Evolutionary conservation across 495 filamentous ascomycete species (phyloP).

Genomic region (Neurospora pannonica): DNA sequence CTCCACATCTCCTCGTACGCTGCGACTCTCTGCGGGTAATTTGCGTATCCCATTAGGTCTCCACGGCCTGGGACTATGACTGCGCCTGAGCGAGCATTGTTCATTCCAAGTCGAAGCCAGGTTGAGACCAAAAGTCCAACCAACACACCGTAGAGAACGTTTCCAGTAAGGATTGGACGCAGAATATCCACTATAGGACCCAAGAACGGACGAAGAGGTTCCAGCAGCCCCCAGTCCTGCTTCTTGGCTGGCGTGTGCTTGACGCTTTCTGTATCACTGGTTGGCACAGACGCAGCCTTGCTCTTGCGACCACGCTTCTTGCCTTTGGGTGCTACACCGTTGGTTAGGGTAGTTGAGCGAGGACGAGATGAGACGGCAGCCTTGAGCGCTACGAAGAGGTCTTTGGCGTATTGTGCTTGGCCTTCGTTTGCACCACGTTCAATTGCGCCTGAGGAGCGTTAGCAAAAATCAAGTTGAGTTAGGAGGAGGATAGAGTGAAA

Average conservation of each 20-base stretch:
- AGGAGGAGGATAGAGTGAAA: not conserved
- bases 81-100: not conserved
- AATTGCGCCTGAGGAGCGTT: constrained; percentile 57
- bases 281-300: constrained; percentile 31
- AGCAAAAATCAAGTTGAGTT: not conserved
- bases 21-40: constrained; percentile 56
- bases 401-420: constrained; percentile 69
- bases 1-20: constrained; percentile 95
- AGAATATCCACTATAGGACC: constrained; percentile 64
- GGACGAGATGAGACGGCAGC: constrained; percentile 58
- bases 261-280: constrained; percentile 34
- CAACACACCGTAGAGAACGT: constrained; percentile 53
- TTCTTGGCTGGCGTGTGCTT: constrained; percentile 26
- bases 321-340: constrained; percentile 30
- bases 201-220: constrained; percentile 61
- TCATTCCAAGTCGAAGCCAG: constrained; percentile 43
- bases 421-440: constrained; percentile 93
- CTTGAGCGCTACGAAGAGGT: constrained; percentile 64
- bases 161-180: constrained; percentile 58
- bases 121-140: constrained; percentile 48
- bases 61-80: constrained; percentile 10
- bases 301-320: constrained; percentile 53
- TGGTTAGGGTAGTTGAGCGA: constrained; percentile 31
- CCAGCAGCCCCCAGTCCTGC: constrained; percentile 68
- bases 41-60: constrained; percentile 25